These are phyloP conservation scores for Yamadazyma oceani DNA, from an alignment of 1,139 yeast species.

Conservation along the genomic window DNA sequence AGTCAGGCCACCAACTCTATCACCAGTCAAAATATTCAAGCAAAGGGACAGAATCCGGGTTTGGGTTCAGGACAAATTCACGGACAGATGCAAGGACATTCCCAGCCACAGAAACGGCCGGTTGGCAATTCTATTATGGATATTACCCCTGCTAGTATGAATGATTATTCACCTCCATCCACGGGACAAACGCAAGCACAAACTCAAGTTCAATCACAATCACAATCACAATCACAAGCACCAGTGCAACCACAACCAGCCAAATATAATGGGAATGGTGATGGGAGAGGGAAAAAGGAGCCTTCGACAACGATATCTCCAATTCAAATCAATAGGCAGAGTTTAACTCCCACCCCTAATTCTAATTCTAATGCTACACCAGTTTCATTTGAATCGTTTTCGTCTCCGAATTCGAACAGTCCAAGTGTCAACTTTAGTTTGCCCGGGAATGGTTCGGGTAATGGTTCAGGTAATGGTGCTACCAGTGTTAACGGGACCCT, in stretches of 20 bases:
- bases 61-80: too few relatives aligned
- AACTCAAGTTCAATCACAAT: too few relatives aligned
- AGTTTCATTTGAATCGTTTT: conserved; percentile 3
- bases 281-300: conserved; percentile 12
- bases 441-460: too few relatives aligned
- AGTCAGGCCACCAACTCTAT: background rate
- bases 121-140: conserved; percentile 13
- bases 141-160: conserved; percentile 31
- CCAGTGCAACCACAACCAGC: too few relatives aligned
- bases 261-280: conserved; percentile 1
- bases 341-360: conserved; percentile 10
- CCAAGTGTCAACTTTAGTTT: too few relatives aligned
- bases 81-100: too few relatives aligned
- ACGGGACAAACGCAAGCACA: background rate
- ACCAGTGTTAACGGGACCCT: background rate
- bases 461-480: too few relatives aligned
- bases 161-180: conserved; percentile 26
- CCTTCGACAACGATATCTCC: conserved; percentile 17
- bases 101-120: background rate
- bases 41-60: too few relatives aligned
- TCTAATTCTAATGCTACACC: background rate
- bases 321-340: conserved; percentile 12
- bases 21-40: background rate
- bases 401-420: conserved; percentile 7
- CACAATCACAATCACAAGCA: too few relatives aligned